Conservation (phyloP, 805 yeast species). For the Saccharomycopsis sp. region DNA sequence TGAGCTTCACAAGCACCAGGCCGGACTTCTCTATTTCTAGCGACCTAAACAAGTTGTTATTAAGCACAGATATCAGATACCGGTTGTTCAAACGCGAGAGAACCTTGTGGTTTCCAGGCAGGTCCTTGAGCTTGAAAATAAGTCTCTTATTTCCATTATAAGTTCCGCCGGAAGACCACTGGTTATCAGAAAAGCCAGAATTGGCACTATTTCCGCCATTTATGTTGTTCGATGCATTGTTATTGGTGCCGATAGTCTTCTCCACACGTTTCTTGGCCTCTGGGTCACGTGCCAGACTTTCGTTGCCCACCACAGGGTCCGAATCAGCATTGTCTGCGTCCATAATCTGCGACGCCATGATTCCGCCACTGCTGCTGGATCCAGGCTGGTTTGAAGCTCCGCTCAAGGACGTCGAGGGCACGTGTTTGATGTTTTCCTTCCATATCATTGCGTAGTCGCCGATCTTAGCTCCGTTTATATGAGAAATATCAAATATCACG, state of each 20-base stretch:
- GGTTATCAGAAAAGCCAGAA: not conserved
- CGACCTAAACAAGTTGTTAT: constrained; percentile 51
- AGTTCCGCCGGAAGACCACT: constrained; percentile 1
- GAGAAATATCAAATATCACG: constrained; percentile 53
- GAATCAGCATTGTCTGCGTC: not conserved
- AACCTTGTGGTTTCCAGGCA: constrained; percentile 26
- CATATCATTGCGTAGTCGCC: constrained; percentile 74
- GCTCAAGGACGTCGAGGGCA: constrained; percentile 22
- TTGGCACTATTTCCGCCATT: too few relatives aligned
- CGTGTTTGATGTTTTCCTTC: constrained; percentile 26
- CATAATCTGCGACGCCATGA: not conserved
- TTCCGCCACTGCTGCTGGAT: not conserved
- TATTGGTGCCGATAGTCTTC: not conserved
- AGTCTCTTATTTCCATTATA: constrained; percentile 28
- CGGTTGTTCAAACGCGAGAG: constrained; percentile 28
- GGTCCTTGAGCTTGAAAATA: constrained; percentile 37
- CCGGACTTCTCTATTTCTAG: constrained; percentile 65
- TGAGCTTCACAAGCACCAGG: constrained; percentile 50
- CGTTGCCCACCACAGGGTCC: not conserved
- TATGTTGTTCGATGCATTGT: too few relatives aligned
- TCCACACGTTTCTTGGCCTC: not conserved
- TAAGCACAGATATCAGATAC: constrained; percentile 46
- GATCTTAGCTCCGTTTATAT: constrained; percentile 55
- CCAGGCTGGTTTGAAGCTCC: not conserved
- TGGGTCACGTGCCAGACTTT: not conserved